A percentile compares a stretch with the other conserved stretches of the same genome.
These are phyloP conservation scores for Ganoderma boninense DNA, from an alignment of 1,284 basidiomycete species.

Conservation along the genomic window DNA sequence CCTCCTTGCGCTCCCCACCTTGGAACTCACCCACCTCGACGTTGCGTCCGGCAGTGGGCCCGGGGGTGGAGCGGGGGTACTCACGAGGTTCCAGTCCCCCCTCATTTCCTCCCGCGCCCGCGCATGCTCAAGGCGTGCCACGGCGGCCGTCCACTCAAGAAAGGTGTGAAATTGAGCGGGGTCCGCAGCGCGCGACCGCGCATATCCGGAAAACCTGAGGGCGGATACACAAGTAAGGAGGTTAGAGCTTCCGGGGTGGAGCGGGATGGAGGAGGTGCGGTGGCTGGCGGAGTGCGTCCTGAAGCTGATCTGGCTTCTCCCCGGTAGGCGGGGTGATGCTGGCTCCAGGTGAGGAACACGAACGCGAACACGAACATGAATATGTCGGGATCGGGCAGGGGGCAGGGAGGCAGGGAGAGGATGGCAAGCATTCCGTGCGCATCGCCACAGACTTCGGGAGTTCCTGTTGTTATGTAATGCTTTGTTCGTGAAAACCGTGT, in stretches of 20 bases:
- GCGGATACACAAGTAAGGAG: constrained; percentile 47
- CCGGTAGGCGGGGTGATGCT: constrained; percentile 46
- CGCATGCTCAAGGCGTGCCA: constrained; percentile 58
- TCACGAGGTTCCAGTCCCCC: constrained; percentile 41
- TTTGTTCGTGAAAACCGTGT: not conserved
- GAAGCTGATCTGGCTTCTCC: constrained; percentile 58
- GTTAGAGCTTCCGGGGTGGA: constrained; percentile 62
- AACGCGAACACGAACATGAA: constrained; percentile 5
- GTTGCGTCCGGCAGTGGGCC: constrained; percentile 41
- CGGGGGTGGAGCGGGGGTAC: constrained; percentile 17
- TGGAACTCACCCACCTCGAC: constrained; percentile 64
- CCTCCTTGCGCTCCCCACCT: constrained; percentile 56
- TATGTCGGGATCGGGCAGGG: no score
- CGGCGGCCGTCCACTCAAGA: constrained; percentile 57
- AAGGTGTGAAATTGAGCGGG: constrained; percentile 60
- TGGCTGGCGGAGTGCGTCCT: constrained; percentile 57
- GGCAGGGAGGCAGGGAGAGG: constrained; percentile 25
- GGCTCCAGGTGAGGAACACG: not conserved
- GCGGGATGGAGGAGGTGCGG: constrained; percentile 64
- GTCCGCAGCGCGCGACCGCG: constrained; percentile 42
- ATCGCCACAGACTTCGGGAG: constrained; percentile 52
- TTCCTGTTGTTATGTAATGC: not conserved
- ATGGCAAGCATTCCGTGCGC: constrained; percentile 30
- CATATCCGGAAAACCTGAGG: constrained; percentile 54
- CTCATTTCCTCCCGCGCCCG: constrained; percentile 57